Conservation (phyloP, 352 stramenopile species). For the Pythium folliculosum region DNA sequence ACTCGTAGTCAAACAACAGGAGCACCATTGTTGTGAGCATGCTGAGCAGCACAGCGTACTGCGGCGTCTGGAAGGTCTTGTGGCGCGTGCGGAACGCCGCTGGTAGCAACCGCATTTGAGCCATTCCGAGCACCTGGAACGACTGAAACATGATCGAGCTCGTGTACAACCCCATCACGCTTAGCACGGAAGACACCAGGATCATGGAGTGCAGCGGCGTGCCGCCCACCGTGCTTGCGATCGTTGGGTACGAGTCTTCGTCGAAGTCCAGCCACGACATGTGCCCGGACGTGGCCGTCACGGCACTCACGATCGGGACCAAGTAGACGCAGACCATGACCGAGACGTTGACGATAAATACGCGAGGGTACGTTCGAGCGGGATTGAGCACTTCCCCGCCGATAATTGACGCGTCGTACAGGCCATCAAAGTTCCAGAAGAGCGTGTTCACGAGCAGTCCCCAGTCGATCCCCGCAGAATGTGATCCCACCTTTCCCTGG, state of each 20-base stretch:
- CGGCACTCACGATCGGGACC: conserved; percentile 19
- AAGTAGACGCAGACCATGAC: conserved; percentile 41
- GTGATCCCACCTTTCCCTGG: too few relatives aligned
- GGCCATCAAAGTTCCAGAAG: conserved; percentile 94
- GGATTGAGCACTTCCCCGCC: conserved; percentile 79
- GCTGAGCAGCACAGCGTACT: conserved; percentile 19
- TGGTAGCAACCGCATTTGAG: conserved; percentile 68
- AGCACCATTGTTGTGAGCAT: conserved; percentile 19
- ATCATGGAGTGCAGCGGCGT: conserved; percentile 74
- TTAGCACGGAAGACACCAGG: conserved; percentile 39
- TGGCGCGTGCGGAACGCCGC: conserved; percentile 58
- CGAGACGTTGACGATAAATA: conserved; percentile 74
- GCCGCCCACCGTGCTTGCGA: conserved; percentile 39
- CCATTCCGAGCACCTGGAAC: conserved; percentile 60
- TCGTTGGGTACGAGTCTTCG: conserved; percentile 7
- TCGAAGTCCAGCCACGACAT: conserved; percentile 5
- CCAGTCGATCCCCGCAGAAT: conserved; percentile 47
- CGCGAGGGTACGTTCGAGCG: conserved; percentile 33
- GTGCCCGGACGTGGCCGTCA: neutral
- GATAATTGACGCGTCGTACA: conserved; percentile 80
- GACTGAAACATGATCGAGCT: conserved; percentile 84
- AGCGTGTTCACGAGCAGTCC: conserved; percentile 39
- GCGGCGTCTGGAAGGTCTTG: conserved; percentile 20
- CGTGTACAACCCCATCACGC: conserved; percentile 79
- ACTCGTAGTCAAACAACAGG: conserved; percentile 39